These are phyloP conservation scores for Biancaea sappan DNA, from an alignment of 306 rosid genomes.

Conservation along the genomic window DNA sequence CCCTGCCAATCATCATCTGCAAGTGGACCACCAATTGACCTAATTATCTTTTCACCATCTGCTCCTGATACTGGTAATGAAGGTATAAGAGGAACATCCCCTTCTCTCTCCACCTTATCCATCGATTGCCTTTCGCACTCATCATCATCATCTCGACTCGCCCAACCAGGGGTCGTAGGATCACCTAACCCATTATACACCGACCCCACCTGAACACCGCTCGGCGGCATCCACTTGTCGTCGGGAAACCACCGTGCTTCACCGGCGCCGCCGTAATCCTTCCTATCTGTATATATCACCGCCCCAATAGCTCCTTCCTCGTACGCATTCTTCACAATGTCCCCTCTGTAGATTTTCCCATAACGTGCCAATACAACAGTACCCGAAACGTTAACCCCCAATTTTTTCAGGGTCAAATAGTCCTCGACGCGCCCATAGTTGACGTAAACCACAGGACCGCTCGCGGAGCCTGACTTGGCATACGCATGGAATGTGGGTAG, in stretches of 20 bases:
- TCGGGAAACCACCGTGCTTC: conserved; percentile 59
- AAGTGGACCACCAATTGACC: conserved; percentile 56
- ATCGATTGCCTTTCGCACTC: conserved; percentile 60
- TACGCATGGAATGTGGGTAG: conserved; percentile 68
- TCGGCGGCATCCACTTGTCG: conserved; percentile 73
- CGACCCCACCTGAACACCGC: conserved; percentile 75
- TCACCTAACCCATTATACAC: conserved; percentile 58
- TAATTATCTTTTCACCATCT: conserved; percentile 61
- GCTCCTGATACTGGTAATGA: conserved; percentile 64
- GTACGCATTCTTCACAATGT: conserved; percentile 55
- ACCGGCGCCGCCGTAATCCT: conserved; percentile 64
- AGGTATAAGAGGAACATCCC: conserved; percentile 65
- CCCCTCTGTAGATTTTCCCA: conserved; percentile 68
- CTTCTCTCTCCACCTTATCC: conserved; percentile 53
- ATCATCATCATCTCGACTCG: conserved; percentile 36
- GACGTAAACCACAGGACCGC: conserved; percentile 54
- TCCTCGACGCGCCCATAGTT: conserved; percentile 71
- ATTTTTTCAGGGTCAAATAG: conserved; percentile 41
- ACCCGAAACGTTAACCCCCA: conserved; percentile 54
- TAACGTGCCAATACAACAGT: conserved; percentile 53
- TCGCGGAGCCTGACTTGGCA: conserved; percentile 63
- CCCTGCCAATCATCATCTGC: conserved; percentile 84
- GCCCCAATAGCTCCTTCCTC: conserved; percentile 65
- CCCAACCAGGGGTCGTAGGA: conserved; percentile 83
- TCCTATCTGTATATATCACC: conserved; percentile 61